A percentile compares a stretch with the other conserved stretches of the same genome.
These are phyloP conservation scores for Taphrina flavorubra DNA, from an alignment of 1,139 yeast species.

Conservation along the genomic window DNA sequence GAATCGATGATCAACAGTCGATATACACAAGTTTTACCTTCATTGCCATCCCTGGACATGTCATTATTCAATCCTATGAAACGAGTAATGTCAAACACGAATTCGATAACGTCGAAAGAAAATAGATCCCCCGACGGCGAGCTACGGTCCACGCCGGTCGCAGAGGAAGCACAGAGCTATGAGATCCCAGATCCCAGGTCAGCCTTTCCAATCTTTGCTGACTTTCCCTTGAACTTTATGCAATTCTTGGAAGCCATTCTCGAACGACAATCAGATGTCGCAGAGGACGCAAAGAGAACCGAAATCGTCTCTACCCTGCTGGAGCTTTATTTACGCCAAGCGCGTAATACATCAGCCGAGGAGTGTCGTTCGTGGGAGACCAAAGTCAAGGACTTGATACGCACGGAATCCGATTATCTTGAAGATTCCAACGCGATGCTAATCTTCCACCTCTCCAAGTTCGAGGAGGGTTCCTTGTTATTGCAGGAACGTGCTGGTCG, in stretches of 20 bases:
- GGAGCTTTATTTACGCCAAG: slow-evolving; percentile 76
- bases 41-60: slow-evolving; percentile 32
- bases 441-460: slow-evolving; percentile 47
- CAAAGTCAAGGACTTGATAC: slow-evolving; percentile 65
- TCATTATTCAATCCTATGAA: slow-evolving; percentile 31
- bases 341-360: slow-evolving; percentile 55
- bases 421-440: slow-evolving; percentile 47
- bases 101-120: background rate
- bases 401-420: slow-evolving; percentile 53
- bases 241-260: slow-evolving; percentile 88
- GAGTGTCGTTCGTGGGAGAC: slow-evolving; percentile 61
- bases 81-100: slow-evolving; percentile 14
- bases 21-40: slow-evolving; percentile 29
- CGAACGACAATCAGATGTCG: slow-evolving; percentile 42
- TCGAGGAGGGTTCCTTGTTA: slow-evolving; percentile 49
- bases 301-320: slow-evolving; percentile 78
- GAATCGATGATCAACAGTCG: slow-evolving; percentile 38
- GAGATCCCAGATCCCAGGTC: slow-evolving; percentile 80
- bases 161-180: slow-evolving; percentile 40
- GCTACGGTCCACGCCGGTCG: background rate
- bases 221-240: slow-evolving; percentile 85
- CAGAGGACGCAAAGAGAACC: slow-evolving; percentile 59
- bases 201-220: slow-evolving; percentile 82
- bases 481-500: slow-evolving; percentile 58
- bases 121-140: background rate